These are phyloP conservation scores for Geranium incanum DNA, from an alignment of 441 rosid species.

Conservation along the genomic window DNA sequence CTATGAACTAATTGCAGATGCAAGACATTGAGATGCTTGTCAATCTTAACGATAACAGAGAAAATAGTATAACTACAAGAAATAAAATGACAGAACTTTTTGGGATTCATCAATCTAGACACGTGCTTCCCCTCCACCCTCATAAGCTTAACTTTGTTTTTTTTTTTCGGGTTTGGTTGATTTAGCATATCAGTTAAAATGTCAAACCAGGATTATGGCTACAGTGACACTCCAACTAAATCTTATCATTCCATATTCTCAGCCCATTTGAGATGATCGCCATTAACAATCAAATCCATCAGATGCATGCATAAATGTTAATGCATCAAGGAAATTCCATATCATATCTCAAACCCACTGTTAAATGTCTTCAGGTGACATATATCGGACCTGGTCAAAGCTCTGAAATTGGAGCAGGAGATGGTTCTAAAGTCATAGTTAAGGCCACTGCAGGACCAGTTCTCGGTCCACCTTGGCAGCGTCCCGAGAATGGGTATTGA, in stretches of 20 bases:
- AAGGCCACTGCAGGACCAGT: conserved; percentile 81
- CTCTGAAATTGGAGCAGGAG: conserved; percentile 40
- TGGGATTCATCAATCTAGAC: neutral
- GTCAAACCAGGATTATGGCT: neutral
- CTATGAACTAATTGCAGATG: no score
- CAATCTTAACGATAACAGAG: neutral
- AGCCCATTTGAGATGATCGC: neutral
- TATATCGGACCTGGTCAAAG: conserved; percentile 73
- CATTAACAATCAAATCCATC: neutral
- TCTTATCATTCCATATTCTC: neutral
- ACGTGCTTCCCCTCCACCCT: neutral
- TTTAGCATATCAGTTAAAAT: neutral
- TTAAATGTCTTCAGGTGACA: conserved; percentile 43
- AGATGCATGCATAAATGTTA: neutral
- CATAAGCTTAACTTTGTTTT: neutral
- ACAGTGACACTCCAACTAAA: neutral
- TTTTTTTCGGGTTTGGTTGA: neutral
- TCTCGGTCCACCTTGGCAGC: conserved; percentile 97
- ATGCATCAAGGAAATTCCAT: neutral
- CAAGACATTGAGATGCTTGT: neutral
- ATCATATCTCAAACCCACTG: conserved; percentile 14
- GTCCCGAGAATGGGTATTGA: conserved; percentile 79
- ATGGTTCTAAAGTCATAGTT: conserved; percentile 44
- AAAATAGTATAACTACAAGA: neutral
- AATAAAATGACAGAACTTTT: neutral